A percentile compares a stretch with the other conserved stretches of the same genome.
Conservation (phyloP, 345 rosid genomes). For the Conringia planisiliqua region DNA sequence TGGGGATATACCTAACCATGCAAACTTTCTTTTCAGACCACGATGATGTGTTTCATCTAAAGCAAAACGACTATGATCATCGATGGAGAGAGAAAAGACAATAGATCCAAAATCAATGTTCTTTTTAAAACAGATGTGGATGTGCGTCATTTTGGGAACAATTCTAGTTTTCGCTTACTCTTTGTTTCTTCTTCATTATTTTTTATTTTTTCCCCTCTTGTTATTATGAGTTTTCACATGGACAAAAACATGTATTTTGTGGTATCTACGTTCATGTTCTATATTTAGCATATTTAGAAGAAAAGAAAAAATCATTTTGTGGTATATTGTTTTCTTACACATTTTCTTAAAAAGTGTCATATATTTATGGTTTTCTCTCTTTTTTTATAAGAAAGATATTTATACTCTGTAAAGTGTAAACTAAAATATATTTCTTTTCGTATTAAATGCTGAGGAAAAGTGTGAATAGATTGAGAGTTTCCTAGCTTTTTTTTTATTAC, state of each 20-base stretch:
- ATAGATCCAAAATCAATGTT: conserved; percentile 19
- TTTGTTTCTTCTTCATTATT: not conserved
- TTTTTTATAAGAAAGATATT: not conserved
- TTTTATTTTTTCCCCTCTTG: not conserved
- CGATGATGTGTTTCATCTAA: not conserved
- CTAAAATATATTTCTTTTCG: not conserved
- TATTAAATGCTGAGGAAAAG: not conserved
- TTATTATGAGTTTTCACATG: not conserved
- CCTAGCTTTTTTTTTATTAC: not conserved
- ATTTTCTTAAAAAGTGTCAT: not conserved
- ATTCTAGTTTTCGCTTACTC: not conserved
- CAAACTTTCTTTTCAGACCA: not conserved
- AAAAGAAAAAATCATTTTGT: no score
- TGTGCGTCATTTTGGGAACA: conserved; percentile 27
- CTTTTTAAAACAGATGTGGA: conserved; percentile 14
- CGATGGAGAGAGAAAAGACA: not conserved
- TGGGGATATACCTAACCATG: conserved; percentile 35
- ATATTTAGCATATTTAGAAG: not conserved
- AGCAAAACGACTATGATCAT: conserved; percentile 1
- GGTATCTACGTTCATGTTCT: not conserved
- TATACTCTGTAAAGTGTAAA: not conserved
- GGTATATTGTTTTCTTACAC: not conserved
- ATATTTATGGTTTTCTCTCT: not conserved
- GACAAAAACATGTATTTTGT: not conserved
- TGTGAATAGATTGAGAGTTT: not conserved